Conservation (phyloP, 768 basidiomycete genomes). For the Tricholoma hemisulphureum region DNA sequence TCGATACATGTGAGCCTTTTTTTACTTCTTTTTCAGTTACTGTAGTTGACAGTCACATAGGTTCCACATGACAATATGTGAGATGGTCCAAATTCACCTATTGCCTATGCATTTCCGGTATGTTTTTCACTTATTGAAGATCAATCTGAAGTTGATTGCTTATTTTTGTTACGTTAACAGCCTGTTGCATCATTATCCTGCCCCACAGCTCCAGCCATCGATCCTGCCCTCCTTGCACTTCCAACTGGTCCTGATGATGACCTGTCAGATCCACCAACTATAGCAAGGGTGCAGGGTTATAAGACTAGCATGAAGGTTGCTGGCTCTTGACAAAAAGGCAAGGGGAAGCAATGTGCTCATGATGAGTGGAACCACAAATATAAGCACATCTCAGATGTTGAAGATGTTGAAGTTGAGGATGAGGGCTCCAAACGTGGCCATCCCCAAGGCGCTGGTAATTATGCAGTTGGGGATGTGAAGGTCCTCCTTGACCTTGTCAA, state of each 20-base stretch:
- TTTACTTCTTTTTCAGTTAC: not conserved
- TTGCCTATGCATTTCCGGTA: not conserved
- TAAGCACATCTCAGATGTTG: conserved; percentile 18
- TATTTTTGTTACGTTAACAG: not conserved
- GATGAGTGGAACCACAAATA: conserved; percentile 11
- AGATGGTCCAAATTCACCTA: not conserved
- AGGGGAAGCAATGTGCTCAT: conserved; percentile 3
- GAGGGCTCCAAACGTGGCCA: conserved; percentile 12
- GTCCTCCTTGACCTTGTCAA: no score
- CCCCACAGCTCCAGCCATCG: not conserved
- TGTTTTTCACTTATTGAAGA: not conserved
- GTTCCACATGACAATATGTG: not conserved
- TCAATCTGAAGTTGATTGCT: not conserved
- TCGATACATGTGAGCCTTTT: not conserved
- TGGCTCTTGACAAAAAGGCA: conserved; percentile 2
- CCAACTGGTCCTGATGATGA: conserved; percentile 4
- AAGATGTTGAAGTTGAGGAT: conserved; percentile 1
- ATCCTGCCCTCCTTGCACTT: conserved; percentile 1
- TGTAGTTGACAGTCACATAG: not conserved
- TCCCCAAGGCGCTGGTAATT: conserved; percentile 18
- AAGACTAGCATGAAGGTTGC: conserved; percentile 4
- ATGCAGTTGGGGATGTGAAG: conserved; percentile 15
- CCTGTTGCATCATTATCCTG: not conserved
- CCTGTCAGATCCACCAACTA: not conserved
- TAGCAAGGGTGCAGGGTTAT: not conserved